Conservation (phyloP, 2,329 filamentous ascomycete genomes). For the Phymatotrichopsis omnivora region DNA sequence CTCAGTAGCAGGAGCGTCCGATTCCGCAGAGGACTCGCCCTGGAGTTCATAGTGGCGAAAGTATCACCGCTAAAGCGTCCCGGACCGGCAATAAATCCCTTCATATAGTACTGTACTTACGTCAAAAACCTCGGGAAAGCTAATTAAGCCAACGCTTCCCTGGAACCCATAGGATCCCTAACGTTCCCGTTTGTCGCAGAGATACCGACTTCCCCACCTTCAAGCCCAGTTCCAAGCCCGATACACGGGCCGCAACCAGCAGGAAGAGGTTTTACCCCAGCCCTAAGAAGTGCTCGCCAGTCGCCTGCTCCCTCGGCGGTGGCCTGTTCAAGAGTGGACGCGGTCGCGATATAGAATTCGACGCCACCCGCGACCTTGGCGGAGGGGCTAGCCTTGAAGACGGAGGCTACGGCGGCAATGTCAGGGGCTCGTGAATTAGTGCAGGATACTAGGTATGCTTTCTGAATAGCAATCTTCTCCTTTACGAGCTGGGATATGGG, state of each 20-base stretch:
- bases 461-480: conserved; percentile 65
- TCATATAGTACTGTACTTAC: too few relatives aligned
- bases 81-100: too few relatives aligned
- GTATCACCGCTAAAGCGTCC: too few relatives aligned
- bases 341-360: conserved; percentile 79
- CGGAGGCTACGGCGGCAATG: conserved; percentile 66
- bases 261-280: too few relatives aligned
- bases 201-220: conserved; percentile 75
- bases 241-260: too few relatives aligned
- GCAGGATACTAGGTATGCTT: too few relatives aligned
- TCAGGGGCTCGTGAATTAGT: conserved; percentile 71
- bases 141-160: conserved; percentile 71
- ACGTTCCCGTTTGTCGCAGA: conserved; percentile 78
- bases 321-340: conserved; percentile 65
- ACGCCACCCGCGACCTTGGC: conserved; percentile 58
- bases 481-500: conserved; percentile 62
- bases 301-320: conserved; percentile 69
- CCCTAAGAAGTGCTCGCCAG: conserved; percentile 71
- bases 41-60: too few relatives aligned
- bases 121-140: conserved; percentile 84
- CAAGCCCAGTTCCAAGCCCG: too few relatives aligned
- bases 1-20: conserved; percentile 18
- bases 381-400: too few relatives aligned
- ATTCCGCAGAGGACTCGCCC: conserved; percentile 30
- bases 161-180: conserved; percentile 78